Percentiles rank a stretch among this genome's conserved stretches.
Evolutionary conservation across 441 rosid genomes (phyloP).

Genomic region (Populus tomentosa): DNA sequence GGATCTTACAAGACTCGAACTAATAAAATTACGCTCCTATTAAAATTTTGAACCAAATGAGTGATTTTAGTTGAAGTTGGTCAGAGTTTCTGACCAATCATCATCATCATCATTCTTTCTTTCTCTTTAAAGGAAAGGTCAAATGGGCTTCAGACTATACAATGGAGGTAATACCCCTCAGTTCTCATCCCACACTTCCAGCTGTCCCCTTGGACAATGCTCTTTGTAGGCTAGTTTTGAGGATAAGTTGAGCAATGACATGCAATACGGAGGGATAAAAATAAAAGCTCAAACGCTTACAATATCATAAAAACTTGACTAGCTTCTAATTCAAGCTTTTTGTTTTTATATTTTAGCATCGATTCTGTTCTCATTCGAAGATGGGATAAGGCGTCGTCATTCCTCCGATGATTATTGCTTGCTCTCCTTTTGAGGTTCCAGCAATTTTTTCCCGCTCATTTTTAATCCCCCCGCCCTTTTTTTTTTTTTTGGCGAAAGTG

Average conservation of each 20-base stretch:
- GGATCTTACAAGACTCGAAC: background rate
- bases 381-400: background rate
- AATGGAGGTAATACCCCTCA: background rate
- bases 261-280: background rate
- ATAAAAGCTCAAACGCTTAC: no score
- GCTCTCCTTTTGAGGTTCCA: constrained; percentile 6
- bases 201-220: background rate
- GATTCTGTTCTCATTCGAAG: background rate
- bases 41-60: background rate
- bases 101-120: background rate
- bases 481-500: constrained; percentile 4
- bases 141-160: background rate
- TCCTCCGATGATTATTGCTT: background rate
- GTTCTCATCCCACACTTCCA: no score
- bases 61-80: background rate
- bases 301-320: no score
- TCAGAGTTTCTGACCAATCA: background rate
- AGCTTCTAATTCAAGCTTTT: background rate
- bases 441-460: background rate
- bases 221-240: background rate
- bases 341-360: background rate
- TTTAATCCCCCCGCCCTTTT: background rate
- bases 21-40: no score
- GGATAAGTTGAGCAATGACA: background rate
- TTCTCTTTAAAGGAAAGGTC: background rate